Conservation (phyloP, 176 grass and related monocot species). For the Eragrostis curvula region DNA sequence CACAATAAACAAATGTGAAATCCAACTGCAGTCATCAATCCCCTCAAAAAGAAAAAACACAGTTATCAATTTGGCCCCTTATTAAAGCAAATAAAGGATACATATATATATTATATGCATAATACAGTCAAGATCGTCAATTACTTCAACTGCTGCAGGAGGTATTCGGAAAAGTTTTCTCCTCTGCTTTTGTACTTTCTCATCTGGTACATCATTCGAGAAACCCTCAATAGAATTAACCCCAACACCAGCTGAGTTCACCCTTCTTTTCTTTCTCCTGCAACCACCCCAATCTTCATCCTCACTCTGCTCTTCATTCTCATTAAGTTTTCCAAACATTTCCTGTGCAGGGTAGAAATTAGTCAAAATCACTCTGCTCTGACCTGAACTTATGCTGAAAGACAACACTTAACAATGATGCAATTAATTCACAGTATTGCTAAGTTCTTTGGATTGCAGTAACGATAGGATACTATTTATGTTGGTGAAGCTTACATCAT, state of each 20-base stretch:
- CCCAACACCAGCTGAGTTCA: conserved; percentile 28
- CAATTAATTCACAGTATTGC: conserved; percentile 9
- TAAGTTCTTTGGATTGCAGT: conserved; percentile 30
- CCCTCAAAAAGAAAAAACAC: background rate
- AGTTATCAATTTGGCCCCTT: background rate
- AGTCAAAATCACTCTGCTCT: conserved; percentile 5
- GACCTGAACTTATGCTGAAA: conserved; percentile 6
- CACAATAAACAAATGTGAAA: conserved; percentile 17
- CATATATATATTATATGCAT: background rate
- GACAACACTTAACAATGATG: conserved; percentile 29
- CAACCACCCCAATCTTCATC: conserved; percentile 88
- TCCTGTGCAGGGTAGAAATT: conserved; percentile 56
- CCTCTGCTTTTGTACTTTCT: conserved; percentile 50
- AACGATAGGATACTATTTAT: conserved; percentile 14
- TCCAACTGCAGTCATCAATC: conserved; percentile 18
- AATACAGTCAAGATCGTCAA: conserved; percentile 4
- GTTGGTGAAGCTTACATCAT: conserved; percentile 68
- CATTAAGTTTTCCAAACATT: conserved; percentile 86
- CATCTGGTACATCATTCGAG: conserved; percentile 37
- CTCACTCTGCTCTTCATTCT: conserved; percentile 74
- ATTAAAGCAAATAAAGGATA: conserved; percentile 27
- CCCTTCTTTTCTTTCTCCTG: conserved; percentile 74
- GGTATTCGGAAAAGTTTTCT: conserved; percentile 90
- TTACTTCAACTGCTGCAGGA: conserved; percentile 72
- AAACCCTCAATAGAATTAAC: conserved; percentile 36